Conservation (phyloP, 2,329 filamentous ascomycete genomes). For the Waltergamsia citrina region DNA sequence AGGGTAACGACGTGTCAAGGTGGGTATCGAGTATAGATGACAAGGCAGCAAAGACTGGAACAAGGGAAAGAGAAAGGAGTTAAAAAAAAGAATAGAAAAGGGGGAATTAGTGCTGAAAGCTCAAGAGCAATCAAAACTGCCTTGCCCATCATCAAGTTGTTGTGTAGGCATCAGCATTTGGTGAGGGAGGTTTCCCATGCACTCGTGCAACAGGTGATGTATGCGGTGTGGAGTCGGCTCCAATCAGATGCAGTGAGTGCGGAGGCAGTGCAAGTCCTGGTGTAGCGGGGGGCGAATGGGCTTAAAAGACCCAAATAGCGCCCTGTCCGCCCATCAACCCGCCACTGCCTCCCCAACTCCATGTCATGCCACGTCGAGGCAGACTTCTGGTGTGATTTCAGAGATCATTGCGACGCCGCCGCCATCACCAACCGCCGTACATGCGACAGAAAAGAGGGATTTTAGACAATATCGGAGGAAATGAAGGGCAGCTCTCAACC, state of each 20-base stretch:
- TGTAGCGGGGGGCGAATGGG: not conserved
- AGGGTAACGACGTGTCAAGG: too few relatives aligned
- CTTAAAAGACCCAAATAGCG: constrained; percentile 50
- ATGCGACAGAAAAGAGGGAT: too few relatives aligned
- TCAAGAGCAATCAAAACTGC: too few relatives aligned
- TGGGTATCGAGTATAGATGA: not conserved
- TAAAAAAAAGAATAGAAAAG: constrained; percentile 2
- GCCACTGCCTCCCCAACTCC: constrained; percentile 22
- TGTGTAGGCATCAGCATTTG: too few relatives aligned
- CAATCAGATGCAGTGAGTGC: constrained; percentile 2
- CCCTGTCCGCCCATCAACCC: constrained; percentile 29
- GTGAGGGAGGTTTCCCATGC: too few relatives aligned
- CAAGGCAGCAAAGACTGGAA: not conserved
- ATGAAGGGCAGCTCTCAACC: too few relatives aligned
- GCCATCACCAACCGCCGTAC: too few relatives aligned
- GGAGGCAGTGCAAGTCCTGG: not conserved
- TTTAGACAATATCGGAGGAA: too few relatives aligned
- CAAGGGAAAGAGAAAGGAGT: not conserved
- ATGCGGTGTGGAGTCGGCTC: not conserved
- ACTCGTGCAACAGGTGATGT: not conserved
- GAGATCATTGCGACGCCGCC: not conserved
- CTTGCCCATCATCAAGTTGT: too few relatives aligned
- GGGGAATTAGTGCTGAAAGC: not conserved
- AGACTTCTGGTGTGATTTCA: too few relatives aligned
- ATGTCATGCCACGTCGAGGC: not conserved